Conservation (phyloP, 2,329 filamentous ascomycete species). For the Curvularia sp. region DNA sequence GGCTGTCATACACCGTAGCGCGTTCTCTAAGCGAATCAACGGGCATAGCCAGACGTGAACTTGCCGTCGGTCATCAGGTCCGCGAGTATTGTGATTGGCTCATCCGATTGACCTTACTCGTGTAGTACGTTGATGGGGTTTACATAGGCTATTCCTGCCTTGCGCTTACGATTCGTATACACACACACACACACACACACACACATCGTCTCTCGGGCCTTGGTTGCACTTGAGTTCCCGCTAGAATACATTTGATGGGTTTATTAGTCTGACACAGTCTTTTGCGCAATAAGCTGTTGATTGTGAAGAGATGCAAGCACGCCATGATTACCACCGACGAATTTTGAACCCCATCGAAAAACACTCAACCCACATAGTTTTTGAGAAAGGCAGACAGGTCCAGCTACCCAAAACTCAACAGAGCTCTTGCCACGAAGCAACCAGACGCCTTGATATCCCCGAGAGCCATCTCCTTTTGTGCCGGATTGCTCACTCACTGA, state of each 20-base stretch:
- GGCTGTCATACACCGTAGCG: slow-evolving; percentile 6
- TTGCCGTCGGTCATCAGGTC: slow-evolving; percentile 5
- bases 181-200: too few relatives aligned
- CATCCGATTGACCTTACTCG: neutral
- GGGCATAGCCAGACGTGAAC: neutral
- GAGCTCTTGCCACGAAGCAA: too few relatives aligned
- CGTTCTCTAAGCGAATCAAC: slow-evolving; percentile 2
- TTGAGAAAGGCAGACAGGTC: neutral
- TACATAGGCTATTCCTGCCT: too few relatives aligned
- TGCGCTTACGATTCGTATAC: neutral
- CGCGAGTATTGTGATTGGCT: slow-evolving; percentile 2
- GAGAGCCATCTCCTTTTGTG: neutral
- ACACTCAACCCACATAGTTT: neutral
- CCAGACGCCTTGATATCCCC: too few relatives aligned
- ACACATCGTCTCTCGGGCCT: neutral
- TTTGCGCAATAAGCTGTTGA: neutral
- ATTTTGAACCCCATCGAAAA: neutral
- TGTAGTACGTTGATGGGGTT: neutral
- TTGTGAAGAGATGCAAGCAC: neutral
- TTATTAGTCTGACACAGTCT: neutral
- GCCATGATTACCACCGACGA: neutral
- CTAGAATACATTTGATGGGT: neutral
- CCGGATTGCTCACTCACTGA: neutral
- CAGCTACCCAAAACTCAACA: neutral
- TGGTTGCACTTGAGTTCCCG: neutral